phyloP scores from a whole-genome alignment of 2,329 filamentous ascomycete genomes.

The Keithomyces neogunnii region DNA sequence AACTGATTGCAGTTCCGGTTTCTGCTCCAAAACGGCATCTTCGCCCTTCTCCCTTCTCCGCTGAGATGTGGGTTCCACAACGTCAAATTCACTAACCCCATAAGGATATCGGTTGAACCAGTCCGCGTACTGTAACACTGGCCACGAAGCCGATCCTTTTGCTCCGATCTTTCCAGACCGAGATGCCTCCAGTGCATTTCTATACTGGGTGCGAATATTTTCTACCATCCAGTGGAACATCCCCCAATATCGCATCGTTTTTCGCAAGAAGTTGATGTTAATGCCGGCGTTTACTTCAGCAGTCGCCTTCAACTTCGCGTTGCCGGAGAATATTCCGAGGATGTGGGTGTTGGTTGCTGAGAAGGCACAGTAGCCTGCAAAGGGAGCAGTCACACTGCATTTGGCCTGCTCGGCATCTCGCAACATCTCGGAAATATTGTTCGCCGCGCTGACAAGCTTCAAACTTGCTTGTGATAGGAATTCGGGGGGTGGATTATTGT shows the following conservation, averaged over 20 bases:
- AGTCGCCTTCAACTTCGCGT: slow-evolving; percentile 61
- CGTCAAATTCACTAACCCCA: slow-evolving; percentile 77
- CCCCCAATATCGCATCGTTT: slow-evolving; percentile 97
- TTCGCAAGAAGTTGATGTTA: slow-evolving; percentile 83
- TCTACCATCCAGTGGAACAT: slow-evolving; percentile 98
- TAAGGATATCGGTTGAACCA: slow-evolving; percentile 96
- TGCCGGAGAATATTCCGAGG: slow-evolving; percentile 82
- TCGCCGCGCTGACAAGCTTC: slow-evolving; percentile 75
- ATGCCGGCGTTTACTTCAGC: slow-evolving; percentile 79
- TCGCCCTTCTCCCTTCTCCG: slow-evolving; percentile 68
- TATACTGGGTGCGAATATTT: slow-evolving; percentile 82
- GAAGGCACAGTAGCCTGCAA: slow-evolving; percentile 91
- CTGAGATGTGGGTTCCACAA: slow-evolving; percentile 62
- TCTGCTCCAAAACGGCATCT: slow-evolving; percentile 84
- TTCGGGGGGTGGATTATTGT: slow-evolving; percentile 63
- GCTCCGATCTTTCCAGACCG: slow-evolving; percentile 51
- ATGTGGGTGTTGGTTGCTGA: slow-evolving; percentile 92
- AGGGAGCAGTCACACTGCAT: slow-evolving; percentile 78
- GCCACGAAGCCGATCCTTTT: slow-evolving; percentile 40
- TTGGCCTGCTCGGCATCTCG: slow-evolving; percentile 61
- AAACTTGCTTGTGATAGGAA: slow-evolving; percentile 70
- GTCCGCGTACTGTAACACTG: slow-evolving; percentile 90
- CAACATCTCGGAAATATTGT: slow-evolving; percentile 76
- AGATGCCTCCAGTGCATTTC: slow-evolving; percentile 73
- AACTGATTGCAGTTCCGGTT: slow-evolving; percentile 83